Percentiles rank a stretch among this genome's conserved stretches.
Conservation (phyloP, 805 yeast species). For the Teunomyces tritomae region DNA sequence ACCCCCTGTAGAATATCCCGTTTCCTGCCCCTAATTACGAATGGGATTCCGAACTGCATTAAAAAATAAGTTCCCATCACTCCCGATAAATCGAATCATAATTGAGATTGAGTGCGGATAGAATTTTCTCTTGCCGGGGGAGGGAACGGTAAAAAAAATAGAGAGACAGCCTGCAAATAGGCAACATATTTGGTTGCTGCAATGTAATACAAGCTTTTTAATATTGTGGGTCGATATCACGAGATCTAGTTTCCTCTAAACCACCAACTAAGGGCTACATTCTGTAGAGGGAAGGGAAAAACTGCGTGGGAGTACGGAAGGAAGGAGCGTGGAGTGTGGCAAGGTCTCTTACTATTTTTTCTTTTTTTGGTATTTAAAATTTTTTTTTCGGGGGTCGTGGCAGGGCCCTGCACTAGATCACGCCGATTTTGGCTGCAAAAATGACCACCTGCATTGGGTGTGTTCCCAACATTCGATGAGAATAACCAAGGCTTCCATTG, state of each 20-base stretch:
- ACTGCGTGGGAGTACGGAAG: too few relatives aligned
- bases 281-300: too few relatives aligned
- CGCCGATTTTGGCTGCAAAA: neutral
- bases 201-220: too few relatives aligned
- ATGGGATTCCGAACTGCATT: neutral
- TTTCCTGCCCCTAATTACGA: neutral
- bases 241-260: too few relatives aligned
- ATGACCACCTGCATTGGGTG: neutral
- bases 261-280: too few relatives aligned
- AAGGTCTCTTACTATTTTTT: too few relatives aligned
- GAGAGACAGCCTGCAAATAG: too few relatives aligned
- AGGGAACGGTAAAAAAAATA: too few relatives aligned
- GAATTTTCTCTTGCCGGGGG: too few relatives aligned
- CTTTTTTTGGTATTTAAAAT: neutral
- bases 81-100: neutral
- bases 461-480: neutral
- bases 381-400: neutral
- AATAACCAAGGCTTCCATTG: neutral
- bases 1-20: neutral
- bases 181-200: too few relatives aligned
- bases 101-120: neutral
- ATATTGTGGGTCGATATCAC: too few relatives aligned
- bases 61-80: neutral
- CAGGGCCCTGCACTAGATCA: neutral
- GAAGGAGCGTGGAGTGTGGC: too few relatives aligned